Percentiles rank a stretch among this genome's conserved stretches.
Conservation (phyloP, 106 monocot genomes). For the Cymbidium sinense region DNA sequence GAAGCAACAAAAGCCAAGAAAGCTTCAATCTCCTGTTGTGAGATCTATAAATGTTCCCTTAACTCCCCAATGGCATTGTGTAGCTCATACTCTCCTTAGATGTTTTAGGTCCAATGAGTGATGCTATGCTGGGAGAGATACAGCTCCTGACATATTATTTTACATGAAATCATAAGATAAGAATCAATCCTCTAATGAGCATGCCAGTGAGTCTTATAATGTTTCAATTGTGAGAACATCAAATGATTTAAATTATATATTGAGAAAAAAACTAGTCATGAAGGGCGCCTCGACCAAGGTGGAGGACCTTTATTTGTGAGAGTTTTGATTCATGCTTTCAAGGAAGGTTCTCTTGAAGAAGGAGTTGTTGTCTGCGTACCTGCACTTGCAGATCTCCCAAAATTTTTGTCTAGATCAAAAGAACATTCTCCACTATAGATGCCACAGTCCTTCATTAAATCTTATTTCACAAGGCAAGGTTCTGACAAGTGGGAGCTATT, state of each 20-base stretch:
- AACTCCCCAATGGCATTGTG: too few relatives aligned
- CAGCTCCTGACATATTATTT: conserved; percentile 24
- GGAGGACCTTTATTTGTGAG: too few relatives aligned
- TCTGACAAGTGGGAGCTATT: conserved; percentile 54
- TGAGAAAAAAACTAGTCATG: too few relatives aligned
- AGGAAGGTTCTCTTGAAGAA: conserved; percentile 69
- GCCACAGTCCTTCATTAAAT: conserved; percentile 34
- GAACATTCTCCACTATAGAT: conserved; percentile 43
- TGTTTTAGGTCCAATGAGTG: background rate
- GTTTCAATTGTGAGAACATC: too few relatives aligned
- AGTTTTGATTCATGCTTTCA: conserved; percentile 42
- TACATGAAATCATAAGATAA: conserved; percentile 36
- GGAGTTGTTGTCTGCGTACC: conserved; percentile 54
- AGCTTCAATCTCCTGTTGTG: conserved; percentile 35
- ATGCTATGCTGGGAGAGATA: background rate
- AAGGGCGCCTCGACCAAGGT: too few relatives aligned
- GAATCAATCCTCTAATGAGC: conserved; percentile 17
- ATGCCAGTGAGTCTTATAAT: conserved; percentile 13
- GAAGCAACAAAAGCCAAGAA: conserved; percentile 36
- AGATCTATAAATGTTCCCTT: conserved; percentile 43
- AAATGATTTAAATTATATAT: too few relatives aligned
- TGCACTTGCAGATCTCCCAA: too few relatives aligned
- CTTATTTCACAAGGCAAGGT: too few relatives aligned
- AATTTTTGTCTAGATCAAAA: conserved; percentile 40
- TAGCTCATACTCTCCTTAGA: conserved; percentile 21